Evolutionary conservation across 495 filamentous ascomycete genomes (phyloP).

Genomic region (Chaetomium cochliodes): DNA sequence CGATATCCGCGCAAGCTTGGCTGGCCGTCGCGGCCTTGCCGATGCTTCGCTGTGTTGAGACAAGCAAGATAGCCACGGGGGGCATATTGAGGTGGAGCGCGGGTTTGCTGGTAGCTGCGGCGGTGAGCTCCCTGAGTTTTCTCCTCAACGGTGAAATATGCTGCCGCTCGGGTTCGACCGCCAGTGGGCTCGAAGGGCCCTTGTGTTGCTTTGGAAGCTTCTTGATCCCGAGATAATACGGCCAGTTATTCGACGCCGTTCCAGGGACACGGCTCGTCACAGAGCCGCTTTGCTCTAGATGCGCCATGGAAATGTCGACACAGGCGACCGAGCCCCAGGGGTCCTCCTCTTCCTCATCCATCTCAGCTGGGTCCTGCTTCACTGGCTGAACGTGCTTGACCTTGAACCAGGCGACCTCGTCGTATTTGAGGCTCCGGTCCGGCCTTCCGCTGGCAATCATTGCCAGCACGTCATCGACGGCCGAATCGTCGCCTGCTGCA

Average conservation of each 20-base stretch:
- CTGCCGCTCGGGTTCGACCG: slow-evolving; percentile 42
- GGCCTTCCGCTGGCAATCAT: slow-evolving; percentile 41
- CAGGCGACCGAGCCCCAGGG: slow-evolving; percentile 80
- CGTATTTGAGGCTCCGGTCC: slow-evolving; percentile 39
- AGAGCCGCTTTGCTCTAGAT: slow-evolving; percentile 84
- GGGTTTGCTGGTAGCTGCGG: slow-evolving; percentile 82
- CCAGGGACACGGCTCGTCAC: slow-evolving; percentile 75
- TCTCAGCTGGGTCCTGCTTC: slow-evolving; percentile 53
- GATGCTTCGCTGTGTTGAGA: slow-evolving; percentile 86
- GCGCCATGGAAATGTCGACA: slow-evolving; percentile 78
- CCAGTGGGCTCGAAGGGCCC: slow-evolving; percentile 41
- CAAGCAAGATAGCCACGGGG: slow-evolving; percentile 80
- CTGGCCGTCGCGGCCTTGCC: slow-evolving; percentile 77
- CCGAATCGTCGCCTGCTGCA: slow-evolving; percentile 55
- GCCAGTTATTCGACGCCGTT: slow-evolving; percentile 71
- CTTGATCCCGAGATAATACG: slow-evolving; percentile 77
- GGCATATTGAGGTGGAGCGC: slow-evolving; percentile 84
- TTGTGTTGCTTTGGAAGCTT: slow-evolving; percentile 45
- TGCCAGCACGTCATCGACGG: slow-evolving; percentile 61
- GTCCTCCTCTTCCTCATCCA: slow-evolving; percentile 54
- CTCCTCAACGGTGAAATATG: slow-evolving; percentile 68
- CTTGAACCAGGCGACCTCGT: slow-evolving; percentile 85
- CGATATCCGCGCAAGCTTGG: slow-evolving; percentile 81
- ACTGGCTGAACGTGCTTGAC: slow-evolving; percentile 67
- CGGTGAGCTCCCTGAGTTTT: slow-evolving; percentile 78